Evolutionary conservation across 352 stramenopile species (phyloP).

Genomic region (Pythium pyrilobum): DNA sequence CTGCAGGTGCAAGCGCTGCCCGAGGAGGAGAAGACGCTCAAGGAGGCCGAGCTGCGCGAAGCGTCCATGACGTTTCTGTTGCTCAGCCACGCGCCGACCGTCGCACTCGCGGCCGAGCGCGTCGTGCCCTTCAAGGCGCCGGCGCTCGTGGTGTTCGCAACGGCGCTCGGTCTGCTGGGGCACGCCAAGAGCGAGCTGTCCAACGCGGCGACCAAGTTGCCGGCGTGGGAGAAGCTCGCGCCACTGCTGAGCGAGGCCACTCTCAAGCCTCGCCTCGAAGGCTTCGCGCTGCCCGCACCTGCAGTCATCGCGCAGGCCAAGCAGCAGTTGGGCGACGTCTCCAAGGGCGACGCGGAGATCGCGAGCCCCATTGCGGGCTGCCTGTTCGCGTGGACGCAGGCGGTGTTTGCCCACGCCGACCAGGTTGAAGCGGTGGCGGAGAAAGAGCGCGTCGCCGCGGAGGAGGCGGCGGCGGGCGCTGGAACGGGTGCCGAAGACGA

Average conservation of each 20-base stretch:
- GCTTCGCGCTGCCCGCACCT: constrained; percentile 20
- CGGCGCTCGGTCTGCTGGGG: constrained; percentile 43
- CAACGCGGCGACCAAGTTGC: constrained; percentile 52
- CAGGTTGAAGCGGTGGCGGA: constrained; percentile 37
- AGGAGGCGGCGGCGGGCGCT: constrained; percentile 25
- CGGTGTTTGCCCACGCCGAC: constrained; percentile 47
- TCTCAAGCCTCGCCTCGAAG: constrained; percentile 26
- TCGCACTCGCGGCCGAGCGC: constrained; percentile 34
- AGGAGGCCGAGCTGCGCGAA: constrained; percentile 54
- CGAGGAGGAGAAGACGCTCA: constrained; percentile 39
- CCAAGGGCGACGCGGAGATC: constrained; percentile 47
- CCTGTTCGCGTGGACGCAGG: constrained; percentile 50
- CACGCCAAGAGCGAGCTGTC: constrained; percentile 28
- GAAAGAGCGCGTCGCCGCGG: constrained; percentile 28
- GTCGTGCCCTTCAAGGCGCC: constrained; percentile 57
- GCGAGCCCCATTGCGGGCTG: constrained; percentile 37
- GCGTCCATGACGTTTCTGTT: constrained; percentile 50
- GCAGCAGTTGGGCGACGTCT: constrained; percentile 33
- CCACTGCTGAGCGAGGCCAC: constrained; percentile 33
- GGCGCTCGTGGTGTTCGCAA: constrained; percentile 43
- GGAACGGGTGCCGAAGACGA: constrained; percentile 5
- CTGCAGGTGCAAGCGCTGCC: constrained; percentile 35
- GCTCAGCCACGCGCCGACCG: constrained; percentile 38
- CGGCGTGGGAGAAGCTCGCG: constrained; percentile 60
- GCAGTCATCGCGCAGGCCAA: constrained; percentile 29